Conservation (phyloP, 345 rosid species). For the Xanthoceras sorbifolium region DNA sequence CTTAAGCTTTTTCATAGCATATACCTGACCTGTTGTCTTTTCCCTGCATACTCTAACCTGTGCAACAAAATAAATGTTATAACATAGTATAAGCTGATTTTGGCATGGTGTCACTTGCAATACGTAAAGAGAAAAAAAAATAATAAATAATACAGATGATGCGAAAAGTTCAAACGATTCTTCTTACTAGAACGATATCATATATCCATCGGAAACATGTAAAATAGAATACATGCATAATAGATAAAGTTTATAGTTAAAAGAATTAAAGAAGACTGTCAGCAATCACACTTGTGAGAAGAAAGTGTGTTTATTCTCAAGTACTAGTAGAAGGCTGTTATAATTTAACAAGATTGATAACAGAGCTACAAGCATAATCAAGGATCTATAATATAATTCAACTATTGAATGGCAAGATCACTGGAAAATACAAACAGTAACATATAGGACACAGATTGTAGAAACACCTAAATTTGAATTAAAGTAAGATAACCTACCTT, state of each 20-base stretch:
- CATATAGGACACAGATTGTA: not conserved
- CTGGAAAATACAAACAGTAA: not conserved
- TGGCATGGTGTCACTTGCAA: not conserved
- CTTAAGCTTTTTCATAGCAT: slow-evolving; percentile 94
- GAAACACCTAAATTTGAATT: not conserved
- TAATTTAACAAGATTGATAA: not conserved
- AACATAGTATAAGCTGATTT: slow-evolving; percentile 7
- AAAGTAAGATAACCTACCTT: not conserved
- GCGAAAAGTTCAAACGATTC: not conserved
- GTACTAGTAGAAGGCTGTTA: not conserved
- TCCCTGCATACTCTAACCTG: slow-evolving; percentile 94
- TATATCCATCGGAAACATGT: not conserved
- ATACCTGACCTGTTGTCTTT: slow-evolving; percentile 83
- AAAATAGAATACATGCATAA: not conserved
- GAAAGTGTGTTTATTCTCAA: not conserved
- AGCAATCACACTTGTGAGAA: not conserved
- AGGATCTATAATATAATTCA: not conserved
- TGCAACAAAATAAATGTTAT: slow-evolving; percentile 26
- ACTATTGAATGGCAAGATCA: not conserved
- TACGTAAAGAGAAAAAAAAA: not conserved
- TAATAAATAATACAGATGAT: not conserved
- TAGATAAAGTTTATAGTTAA: not conserved
- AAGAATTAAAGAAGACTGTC: not conserved
- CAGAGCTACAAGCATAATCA: not conserved
- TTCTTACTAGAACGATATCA: not conserved